phyloP scores from a whole-genome alignment of 1,139 yeast species.

The Diutina neorugosa region DNA sequence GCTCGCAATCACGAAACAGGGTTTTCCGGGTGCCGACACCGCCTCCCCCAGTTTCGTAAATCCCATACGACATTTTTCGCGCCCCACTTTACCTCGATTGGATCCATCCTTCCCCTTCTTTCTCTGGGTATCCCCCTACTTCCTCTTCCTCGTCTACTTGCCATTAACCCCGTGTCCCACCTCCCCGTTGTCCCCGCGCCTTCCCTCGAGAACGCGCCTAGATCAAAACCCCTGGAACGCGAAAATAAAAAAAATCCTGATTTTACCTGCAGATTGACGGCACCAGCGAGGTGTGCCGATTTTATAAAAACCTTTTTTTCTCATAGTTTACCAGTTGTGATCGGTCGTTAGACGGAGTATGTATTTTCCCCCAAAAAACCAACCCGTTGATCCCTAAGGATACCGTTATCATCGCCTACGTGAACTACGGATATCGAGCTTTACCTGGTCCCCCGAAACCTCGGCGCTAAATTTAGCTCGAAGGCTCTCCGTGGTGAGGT shows the following conservation, averaged over 20 bases:
- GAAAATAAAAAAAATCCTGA: background rate
- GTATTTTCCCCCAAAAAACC: background rate
- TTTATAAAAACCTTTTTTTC: constrained; percentile 4
- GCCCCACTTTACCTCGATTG: background rate
- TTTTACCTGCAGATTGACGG: constrained; percentile 2
- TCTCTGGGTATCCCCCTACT: no score
- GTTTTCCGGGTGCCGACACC: background rate
- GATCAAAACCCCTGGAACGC: constrained; percentile 5
- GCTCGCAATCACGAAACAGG: background rate
- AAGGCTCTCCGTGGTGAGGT: no score
- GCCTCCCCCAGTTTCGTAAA: no score
- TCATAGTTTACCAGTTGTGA: background rate
- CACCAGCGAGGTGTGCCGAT: background rate
- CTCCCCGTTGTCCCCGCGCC: background rate
- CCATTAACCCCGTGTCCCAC: background rate
- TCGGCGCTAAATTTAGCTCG: no score
- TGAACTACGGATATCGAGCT: no score
- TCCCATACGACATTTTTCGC: no score
- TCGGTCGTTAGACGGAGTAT: constrained; percentile 3
- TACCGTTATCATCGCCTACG: no score
- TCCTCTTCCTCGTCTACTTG: background rate
- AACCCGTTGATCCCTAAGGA: background rate
- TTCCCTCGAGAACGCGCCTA: background rate
- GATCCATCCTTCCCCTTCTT: no score
- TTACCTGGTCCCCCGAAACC: no score